Conservation (phyloP, 1,139 yeast genomes). For the Petasospora fabianii region DNA sequence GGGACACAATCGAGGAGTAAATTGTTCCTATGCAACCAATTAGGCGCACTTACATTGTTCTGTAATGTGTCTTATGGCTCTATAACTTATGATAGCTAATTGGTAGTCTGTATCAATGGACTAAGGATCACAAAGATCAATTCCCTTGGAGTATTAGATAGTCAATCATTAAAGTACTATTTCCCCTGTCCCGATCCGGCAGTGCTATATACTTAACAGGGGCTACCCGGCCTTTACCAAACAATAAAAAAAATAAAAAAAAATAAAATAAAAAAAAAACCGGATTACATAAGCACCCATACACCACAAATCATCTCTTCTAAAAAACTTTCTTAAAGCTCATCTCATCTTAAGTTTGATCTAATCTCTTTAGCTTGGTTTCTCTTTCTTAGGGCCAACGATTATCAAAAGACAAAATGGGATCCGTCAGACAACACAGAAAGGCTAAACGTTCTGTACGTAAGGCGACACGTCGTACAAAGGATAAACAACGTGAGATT, state of each 20-base stretch:
- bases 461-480: slow-evolving; percentile 64
- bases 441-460: slow-evolving; percentile 71
- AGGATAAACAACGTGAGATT: slow-evolving; percentile 64
- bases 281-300: neutral
- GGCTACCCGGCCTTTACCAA: neutral
- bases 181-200: neutral
- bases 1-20: no score
- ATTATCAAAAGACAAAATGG: slow-evolving; percentile 39
- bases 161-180: no score
- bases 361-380: neutral
- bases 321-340: neutral
- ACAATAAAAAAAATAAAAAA: no score
- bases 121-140: no score
- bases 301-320: neutral
- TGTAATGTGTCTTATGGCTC: no score
- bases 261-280: no score
- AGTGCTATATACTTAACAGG: neutral
- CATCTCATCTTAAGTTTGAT: neutral
- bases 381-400: neutral
- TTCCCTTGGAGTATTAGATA: no score
- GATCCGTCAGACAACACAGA: slow-evolving; percentile 82
- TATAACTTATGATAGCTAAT: no score
- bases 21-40: no score
- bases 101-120: no score
- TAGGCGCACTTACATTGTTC: no score